Conservation (phyloP, 805 yeast genomes). For the Myxozyma geophila region DNA sequence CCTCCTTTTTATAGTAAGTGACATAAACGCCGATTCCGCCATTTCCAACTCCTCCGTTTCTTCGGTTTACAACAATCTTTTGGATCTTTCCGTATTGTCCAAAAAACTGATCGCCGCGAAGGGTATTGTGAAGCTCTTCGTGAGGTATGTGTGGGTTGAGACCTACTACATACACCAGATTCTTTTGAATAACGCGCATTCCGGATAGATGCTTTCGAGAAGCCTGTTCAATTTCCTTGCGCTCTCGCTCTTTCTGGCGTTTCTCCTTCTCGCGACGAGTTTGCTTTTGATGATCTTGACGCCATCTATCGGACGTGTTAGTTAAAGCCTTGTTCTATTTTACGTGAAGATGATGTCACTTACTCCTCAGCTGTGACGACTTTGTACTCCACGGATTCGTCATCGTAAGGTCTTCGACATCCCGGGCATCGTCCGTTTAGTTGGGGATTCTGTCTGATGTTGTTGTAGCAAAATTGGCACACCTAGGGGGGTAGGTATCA, state of each 20-base stretch:
- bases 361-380: constrained; percentile 80
- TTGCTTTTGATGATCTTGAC: constrained; percentile 76
- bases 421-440: constrained; percentile 97
- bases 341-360: constrained; percentile 6
- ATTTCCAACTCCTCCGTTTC: constrained; percentile 62
- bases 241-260: constrained; percentile 86
- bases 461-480: constrained; percentile 97
- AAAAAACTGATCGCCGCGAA: constrained; percentile 89
- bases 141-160: constrained; percentile 83
- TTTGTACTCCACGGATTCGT: constrained; percentile 86
- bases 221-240: constrained; percentile 80
- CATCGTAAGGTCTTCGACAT: constrained; percentile 92
- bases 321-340: background rate
- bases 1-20: constrained; percentile 90
- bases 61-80: constrained; percentile 85
- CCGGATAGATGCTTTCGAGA: constrained; percentile 85
- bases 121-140: constrained; percentile 79
- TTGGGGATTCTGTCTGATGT: constrained; percentile 93
- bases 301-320: constrained; percentile 49
- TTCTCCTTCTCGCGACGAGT: constrained; percentile 73
- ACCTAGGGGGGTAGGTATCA: constrained; percentile 55
- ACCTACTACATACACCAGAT: constrained; percentile 94
- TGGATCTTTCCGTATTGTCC: constrained; percentile 98
- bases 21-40: constrained; percentile 95
- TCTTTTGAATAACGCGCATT: constrained; percentile 97